These are phyloP conservation scores for Coniochaeta sp. DNA, from an alignment of 2,329 filamentous ascomycete genomes.

Conservation along the genomic window DNA sequence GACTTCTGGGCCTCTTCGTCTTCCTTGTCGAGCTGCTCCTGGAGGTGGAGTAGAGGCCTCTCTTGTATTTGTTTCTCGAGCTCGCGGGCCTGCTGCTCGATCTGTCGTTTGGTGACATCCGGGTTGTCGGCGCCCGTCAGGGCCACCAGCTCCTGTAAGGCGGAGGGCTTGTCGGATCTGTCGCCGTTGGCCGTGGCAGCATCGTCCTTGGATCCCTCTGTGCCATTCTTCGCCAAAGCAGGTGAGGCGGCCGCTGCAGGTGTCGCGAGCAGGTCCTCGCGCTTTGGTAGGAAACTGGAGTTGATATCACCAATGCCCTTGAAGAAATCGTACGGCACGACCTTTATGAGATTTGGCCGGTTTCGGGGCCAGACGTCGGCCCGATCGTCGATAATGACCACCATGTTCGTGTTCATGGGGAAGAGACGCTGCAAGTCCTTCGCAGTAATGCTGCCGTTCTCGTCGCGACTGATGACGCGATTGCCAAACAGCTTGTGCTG, in stretches of 20 bases:
- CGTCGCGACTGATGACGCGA: constrained; percentile 90
- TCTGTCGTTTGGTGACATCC: constrained; percentile 63
- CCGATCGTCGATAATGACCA: constrained; percentile 95
- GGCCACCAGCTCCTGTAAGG: constrained; percentile 68
- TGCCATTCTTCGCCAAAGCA: neutral
- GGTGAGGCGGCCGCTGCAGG: constrained; percentile 12
- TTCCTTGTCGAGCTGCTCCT: constrained; percentile 83
- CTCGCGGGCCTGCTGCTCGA: constrained; percentile 77
- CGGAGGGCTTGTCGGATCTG: constrained; percentile 26
- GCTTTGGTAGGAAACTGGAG: constrained; percentile 89
- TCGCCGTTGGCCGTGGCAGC: constrained; percentile 10
- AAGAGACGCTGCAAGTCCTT: constrained; percentile 90
- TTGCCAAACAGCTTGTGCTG: constrained; percentile 86
- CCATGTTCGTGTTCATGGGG: constrained; percentile 97
- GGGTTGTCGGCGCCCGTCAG: constrained; percentile 68
- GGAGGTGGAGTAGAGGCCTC: constrained; percentile 82
- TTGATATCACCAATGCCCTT: constrained; percentile 98
- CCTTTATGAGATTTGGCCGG: constrained; percentile 87
- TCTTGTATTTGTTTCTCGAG: constrained; percentile 86
- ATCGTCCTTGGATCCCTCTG: neutral
- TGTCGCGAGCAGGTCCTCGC: constrained; percentile 41
- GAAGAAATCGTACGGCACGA: constrained; percentile 95
- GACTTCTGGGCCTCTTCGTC: constrained; percentile 56
- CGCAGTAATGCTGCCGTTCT: constrained; percentile 86
- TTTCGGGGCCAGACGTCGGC: constrained; percentile 93